Conservation (phyloP, 495 filamentous ascomycete genomes). For the Podospora pseudocomata region DNA sequence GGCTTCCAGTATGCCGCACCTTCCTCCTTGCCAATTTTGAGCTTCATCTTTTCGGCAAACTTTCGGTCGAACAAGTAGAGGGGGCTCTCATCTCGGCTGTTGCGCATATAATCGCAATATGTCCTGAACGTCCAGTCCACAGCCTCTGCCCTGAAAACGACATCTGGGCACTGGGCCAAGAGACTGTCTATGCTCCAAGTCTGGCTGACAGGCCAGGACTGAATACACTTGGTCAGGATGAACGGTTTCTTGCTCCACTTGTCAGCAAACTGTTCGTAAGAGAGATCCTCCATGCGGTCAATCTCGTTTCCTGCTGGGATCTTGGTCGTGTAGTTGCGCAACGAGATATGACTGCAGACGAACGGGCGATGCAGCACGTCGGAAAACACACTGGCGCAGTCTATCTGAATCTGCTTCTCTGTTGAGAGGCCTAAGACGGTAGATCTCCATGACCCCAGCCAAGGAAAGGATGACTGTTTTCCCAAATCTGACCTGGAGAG, state of each 20-base stretch:
- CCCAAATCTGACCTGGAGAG: conserved; percentile 22
- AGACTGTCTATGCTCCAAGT: conserved; percentile 69
- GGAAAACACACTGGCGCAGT: conserved; percentile 80
- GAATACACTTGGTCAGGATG: conserved; percentile 81
- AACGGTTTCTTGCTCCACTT: conserved; percentile 82
- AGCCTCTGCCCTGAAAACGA: conserved; percentile 82
- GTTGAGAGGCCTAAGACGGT: conserved; percentile 66
- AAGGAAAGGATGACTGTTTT: conserved; percentile 50
- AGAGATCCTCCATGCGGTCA: conserved; percentile 61
- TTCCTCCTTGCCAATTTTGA: conserved; percentile 55
- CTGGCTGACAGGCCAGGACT: conserved; percentile 73
- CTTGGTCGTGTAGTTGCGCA: conserved; percentile 60
- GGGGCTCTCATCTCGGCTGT: conserved; percentile 82
- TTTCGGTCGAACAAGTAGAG: conserved; percentile 87
- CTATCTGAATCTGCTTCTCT: conserved; percentile 48
- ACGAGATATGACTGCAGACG: conserved; percentile 72
- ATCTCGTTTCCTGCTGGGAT: conserved; percentile 77
- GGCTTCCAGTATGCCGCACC: conserved; percentile 76
- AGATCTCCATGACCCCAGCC: conserved; percentile 84
- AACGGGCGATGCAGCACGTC: conserved; percentile 90
- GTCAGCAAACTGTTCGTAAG: conserved; percentile 66
- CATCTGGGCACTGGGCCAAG: conserved; percentile 57
- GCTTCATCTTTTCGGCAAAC: conserved; percentile 83
- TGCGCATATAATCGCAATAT: conserved; percentile 80
- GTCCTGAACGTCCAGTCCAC: conserved; percentile 84